Evolutionary conservation across 1,139 yeast species (phyloP), one percentile per base, ranked within the genome.

Genomic region (Fermentozyma sake): DNA sequence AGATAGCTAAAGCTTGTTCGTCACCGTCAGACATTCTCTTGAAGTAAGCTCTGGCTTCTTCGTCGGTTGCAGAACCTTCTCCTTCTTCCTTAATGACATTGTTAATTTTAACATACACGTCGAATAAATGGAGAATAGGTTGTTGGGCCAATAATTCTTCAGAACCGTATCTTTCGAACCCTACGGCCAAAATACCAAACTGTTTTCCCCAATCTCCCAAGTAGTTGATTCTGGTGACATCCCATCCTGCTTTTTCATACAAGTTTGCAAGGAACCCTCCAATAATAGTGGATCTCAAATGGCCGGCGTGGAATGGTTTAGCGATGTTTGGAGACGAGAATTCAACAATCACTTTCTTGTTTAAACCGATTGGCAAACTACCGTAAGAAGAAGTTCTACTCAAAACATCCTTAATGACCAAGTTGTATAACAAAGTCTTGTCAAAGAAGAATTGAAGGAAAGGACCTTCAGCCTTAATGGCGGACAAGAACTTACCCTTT

Each of bases 181-280:
- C 99, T 41, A 93, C 81, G 17, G 98, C 98, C 43, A 91, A 72
- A 29, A 89, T 65, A 58, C 98, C 99, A 52, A 91, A 91, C 66
- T 91, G 99, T 61, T 93, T 91, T 33, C 99, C 99, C 98, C 98
- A 91, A 63, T 91, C 99, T 52, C 99, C 99, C 44, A 91, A 71
- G 61, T 93, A 91, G 64, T 91, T 91, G 65, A 91, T 71, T 64
- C 96, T 78, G 42, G 73, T 64, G 23, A 93, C 98, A 11, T 85
- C 76, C 83, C 91, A 91, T 22, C 97, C 97, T 34, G 81, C 68
- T 44, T 78, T 79, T 59, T 89, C 96, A 53, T 91, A 86, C 55
- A 91, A 71, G 58, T 89, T 91, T 25, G 95, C 63, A 33, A 93
- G 59, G 64, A 87, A 91, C n/a, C 98, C 97, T 47, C 99, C 99